Percentiles rank a stretch among this genome's conserved stretches.
Conservation (phyloP, 768 basidiomycete genomes). For the Candolleomyces aberdarensis region DNA sequence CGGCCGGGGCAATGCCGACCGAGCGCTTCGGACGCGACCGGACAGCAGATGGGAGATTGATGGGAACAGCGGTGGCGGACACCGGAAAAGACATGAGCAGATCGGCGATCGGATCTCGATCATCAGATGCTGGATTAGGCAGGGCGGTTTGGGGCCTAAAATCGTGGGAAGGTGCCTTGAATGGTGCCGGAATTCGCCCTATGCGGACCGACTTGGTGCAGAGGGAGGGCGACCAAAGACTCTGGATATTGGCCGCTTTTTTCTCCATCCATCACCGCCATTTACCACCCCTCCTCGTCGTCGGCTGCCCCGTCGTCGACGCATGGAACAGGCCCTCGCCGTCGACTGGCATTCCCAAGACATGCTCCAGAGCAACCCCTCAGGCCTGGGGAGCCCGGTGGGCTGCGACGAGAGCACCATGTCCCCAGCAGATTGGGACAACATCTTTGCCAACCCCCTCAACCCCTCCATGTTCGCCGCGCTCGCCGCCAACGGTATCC, state of each 20-base stretch:
- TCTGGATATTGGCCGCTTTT: not conserved
- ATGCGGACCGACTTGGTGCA: not conserved
- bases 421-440: constrained; percentile 45
- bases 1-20: too few species aligned
- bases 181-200: not conserved
- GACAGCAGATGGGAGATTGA: too few species aligned
- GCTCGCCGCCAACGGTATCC: constrained; percentile 57
- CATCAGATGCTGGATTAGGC: not conserved
- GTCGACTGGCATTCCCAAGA: constrained; percentile 3
- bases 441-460: constrained; percentile 59
- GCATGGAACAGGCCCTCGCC: not conserved
- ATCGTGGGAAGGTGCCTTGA: constrained; percentile 2
- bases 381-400: constrained; percentile 12
- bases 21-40: too few species aligned
- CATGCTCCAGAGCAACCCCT: not conserved
- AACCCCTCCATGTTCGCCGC: constrained; percentile 59
- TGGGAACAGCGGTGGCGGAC: not conserved
- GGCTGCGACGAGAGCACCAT: constrained; percentile 18
- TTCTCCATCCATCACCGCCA: constrained; percentile 4
- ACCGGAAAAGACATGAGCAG: not conserved
- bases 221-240: not conserved
- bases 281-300: not conserved
- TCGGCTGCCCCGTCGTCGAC: not conserved
- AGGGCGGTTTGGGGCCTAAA: not conserved
- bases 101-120: not conserved